These are phyloP conservation scores for Colletotrichum agaves DNA, from an alignment of 2,329 filamentous ascomycete species.

Conservation along the genomic window DNA sequence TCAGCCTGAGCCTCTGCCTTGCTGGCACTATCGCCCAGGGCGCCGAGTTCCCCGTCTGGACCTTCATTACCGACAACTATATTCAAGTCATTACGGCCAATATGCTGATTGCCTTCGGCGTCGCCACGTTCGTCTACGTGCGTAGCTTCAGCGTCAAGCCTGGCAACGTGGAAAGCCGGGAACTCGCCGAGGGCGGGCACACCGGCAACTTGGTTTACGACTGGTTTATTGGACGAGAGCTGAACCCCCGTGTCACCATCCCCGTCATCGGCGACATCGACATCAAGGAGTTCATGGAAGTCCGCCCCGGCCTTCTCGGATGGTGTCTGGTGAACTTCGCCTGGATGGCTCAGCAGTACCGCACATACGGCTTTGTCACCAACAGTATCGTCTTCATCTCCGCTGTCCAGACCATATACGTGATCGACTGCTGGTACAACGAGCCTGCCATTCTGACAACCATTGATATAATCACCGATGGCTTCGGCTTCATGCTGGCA, in stretches of 20 bases:
- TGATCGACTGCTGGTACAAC: slow-evolving; percentile 86
- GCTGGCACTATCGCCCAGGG: slow-evolving; percentile 82
- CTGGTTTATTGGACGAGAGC: slow-evolving; percentile 93
- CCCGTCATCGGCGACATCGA: slow-evolving; percentile 87
- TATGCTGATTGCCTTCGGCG: slow-evolving; percentile 76
- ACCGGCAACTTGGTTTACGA: slow-evolving; percentile 91
- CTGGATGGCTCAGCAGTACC: slow-evolving; percentile 89
- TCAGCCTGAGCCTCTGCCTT: slow-evolving; percentile 76
- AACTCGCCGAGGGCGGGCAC: slow-evolving; percentile 84
- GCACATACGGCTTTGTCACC: slow-evolving; percentile 82
- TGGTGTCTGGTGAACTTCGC: slow-evolving; percentile 89
- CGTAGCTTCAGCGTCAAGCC: slow-evolving; percentile 83
- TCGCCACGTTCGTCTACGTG: slow-evolving; percentile 84
- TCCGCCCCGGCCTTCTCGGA: slow-evolving; percentile 90
- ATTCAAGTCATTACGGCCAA: slow-evolving; percentile 86
- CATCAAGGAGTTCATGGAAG: slow-evolving; percentile 89
- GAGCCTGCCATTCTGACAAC: slow-evolving; percentile 91
- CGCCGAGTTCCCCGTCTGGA: slow-evolving; percentile 87
- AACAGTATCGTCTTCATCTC: slow-evolving; percentile 88
- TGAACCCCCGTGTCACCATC: slow-evolving; percentile 86
- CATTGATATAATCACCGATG: slow-evolving; percentile 93
- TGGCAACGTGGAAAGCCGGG: slow-evolving; percentile 77
- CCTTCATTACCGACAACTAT: slow-evolving; percentile 92
- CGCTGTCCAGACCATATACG: slow-evolving; percentile 81
- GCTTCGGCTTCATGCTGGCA: slow-evolving; percentile 93